A percentile compares a stretch with the other conserved stretches of the same genome.
Evolutionary conservation across 2,329 filamentous ascomycete species (phyloP).

Genomic region (Keithomyces neogunnii): DNA sequence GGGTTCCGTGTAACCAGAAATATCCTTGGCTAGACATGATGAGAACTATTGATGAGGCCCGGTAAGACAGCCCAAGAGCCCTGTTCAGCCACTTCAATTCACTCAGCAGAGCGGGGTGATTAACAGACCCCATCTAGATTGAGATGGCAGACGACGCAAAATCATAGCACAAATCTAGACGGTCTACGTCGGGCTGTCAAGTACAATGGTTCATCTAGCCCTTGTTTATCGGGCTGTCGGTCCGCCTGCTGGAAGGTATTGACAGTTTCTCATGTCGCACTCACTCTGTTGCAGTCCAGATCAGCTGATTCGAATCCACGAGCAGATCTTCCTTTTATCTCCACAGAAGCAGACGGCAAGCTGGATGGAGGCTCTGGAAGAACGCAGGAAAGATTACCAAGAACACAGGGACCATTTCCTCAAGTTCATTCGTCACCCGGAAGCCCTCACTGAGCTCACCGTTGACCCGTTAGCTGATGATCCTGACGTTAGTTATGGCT

Average conservation of each 20-base stretch:
- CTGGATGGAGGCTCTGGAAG: constrained; percentile 61
- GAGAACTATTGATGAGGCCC: constrained; percentile 29
- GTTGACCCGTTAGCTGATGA: constrained; percentile 85
- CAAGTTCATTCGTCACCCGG: constrained; percentile 74
- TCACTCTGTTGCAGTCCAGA: constrained; percentile 3
- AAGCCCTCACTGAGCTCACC: constrained; percentile 61
- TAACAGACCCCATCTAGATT: constrained; percentile 32
- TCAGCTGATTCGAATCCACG: constrained; percentile 8
- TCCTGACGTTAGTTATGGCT: constrained; percentile 36
- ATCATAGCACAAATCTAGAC: constrained; percentile 46
- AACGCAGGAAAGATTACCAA: constrained; percentile 66
- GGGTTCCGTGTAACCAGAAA: background rate
- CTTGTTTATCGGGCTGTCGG: constrained; percentile 64
- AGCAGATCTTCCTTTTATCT: constrained; percentile 72
- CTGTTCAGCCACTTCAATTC: too few relatives aligned
- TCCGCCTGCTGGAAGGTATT: constrained; percentile 87
- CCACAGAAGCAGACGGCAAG: constrained; percentile 52
- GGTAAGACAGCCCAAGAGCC: constrained; percentile 18
- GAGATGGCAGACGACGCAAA: constrained; percentile 60
- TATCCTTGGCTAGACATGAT: constrained; percentile 15
- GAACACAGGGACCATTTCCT: constrained; percentile 67
- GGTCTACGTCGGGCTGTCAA: constrained; percentile 58
- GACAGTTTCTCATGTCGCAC: background rate
- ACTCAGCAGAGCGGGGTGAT: background rate
- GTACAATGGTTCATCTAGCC: constrained; percentile 48